Base-by-base conservation (phyloP, 164 flowering plant species). In the Vitis riparia region DNA sequence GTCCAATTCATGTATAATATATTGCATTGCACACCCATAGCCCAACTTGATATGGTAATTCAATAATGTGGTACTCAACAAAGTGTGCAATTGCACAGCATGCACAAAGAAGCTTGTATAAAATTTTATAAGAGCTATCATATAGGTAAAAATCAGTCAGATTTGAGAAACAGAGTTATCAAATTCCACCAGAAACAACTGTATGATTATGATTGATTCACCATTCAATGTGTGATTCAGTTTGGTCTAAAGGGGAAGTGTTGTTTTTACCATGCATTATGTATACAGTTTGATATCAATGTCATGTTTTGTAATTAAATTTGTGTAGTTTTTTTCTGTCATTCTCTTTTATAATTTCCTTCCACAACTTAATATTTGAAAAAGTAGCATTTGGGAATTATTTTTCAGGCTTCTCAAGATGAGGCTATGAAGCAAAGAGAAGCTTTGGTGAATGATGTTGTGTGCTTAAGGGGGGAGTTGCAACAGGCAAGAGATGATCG, bases 401-500 rank as follows among this genome's bases (percentile, higher is more conserved):
- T 49, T 14, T 53, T 50, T 68, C 68, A 89, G 93, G 82, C 73
- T 66, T 78, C 81, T 74, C 85, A 83, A 71, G 87, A 76, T 44
- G 93, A 86, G 60, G 82, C 81, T 23, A 16, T 77, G 16, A 83
- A 82, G 72, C 88, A 84, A 63, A 89, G 83, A 59, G 88, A 87
- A 70, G 72, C 72, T 29, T 51, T 89, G 73, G 62, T 65, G 15
- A 77, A 66, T 73, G 91, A 87, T 76, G 83, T 82, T 62, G 77
- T 76, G 23, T 62, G 77, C 71, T 71, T 87, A 29, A 77, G 83
- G 64, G 72, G 71, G n/a, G 91, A 89, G 68, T 48, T 89, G 53
- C 89, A 84, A 71, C 80, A 87, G 53, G 77, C 77, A 9, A 83
- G 83, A 69, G 88, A 82, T 55, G 93, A 89, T 16, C 88, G 91